Percentiles rank a stretch among this genome's conserved stretches.
Conservation (phyloP, 164 flowering plant species). For the Nymphaea thermarum region DNA sequence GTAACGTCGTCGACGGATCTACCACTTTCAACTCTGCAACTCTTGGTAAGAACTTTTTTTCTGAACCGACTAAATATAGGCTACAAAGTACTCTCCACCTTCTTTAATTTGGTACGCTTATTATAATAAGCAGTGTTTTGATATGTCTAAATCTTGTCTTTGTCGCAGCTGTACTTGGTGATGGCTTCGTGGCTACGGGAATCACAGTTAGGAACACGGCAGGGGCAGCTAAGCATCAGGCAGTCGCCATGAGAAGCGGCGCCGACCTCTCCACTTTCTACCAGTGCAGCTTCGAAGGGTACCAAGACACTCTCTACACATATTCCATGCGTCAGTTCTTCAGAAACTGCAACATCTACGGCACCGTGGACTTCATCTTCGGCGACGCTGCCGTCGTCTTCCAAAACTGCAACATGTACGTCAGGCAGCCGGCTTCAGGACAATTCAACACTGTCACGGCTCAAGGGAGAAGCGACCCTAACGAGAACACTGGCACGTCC, state of each 20-base stretch:
- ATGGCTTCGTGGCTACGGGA: too few species aligned
- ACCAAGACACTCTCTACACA: constrained; percentile 29
- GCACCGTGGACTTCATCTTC: constrained; percentile 67
- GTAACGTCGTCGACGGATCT: constrained; percentile 72
- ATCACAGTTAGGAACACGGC: too few species aligned
- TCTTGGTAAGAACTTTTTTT: constrained; percentile 38
- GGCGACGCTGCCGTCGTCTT: constrained; percentile 57
- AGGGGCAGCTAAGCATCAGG: constrained; percentile 15
- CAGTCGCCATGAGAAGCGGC: constrained; percentile 44
- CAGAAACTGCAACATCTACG: constrained; percentile 32
- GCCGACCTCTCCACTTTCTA: constrained; percentile 29
- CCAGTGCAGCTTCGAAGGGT: constrained; percentile 20
- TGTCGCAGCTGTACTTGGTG: neutral
- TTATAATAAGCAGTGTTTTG: neutral
- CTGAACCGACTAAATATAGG: too few species aligned
- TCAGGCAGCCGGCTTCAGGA: constrained; percentile 22
- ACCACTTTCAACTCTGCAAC: constrained; percentile 92
- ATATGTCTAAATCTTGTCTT: neutral
- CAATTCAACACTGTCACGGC: constrained; percentile 24
- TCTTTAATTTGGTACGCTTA: too few species aligned
- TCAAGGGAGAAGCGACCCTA: constrained; percentile 26
- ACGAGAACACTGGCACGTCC: constrained; percentile 23
- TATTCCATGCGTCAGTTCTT: constrained; percentile 14
- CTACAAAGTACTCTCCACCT: too few species aligned
- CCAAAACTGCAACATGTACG: constrained; percentile 39